phyloP scores from a whole-genome alignment of 2,329 filamentous ascomycete species.

The Aspergillus sp. region DNA sequence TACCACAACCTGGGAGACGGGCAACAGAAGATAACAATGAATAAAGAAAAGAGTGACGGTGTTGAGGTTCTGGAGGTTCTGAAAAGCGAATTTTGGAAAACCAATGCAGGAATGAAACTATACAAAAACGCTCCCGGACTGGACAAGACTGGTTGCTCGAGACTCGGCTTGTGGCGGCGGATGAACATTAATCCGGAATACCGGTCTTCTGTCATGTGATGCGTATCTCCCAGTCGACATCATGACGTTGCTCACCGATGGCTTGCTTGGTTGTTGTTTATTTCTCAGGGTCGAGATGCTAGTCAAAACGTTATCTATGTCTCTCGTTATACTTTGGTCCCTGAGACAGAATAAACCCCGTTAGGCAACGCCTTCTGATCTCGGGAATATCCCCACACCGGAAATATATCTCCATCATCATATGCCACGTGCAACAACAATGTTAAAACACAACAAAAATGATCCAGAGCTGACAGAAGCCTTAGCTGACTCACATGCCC shows the following conservation, averaged over 20 bases:
- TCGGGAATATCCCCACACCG: background rate
- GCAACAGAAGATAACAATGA: background rate
- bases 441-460: background rate
- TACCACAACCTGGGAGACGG: background rate
- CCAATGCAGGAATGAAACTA: constrained; percentile 9
- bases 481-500: background rate
- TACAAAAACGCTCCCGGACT: constrained; percentile 9
- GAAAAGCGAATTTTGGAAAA: background rate
- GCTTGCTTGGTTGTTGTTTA: background rate
- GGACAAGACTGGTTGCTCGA: background rate
- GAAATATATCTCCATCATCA: background rate
- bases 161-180: constrained; percentile 1
- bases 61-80: background rate
- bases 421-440: background rate
- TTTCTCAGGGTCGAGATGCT: background rate
- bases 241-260: background rate
- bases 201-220: background rate
- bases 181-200: background rate
- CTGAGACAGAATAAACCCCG: background rate
- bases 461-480: background rate
- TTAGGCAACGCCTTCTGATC: background rate
- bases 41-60: background rate
- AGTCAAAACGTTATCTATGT: background rate
- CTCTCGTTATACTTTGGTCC: background rate
- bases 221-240: background rate